phyloP scores from a whole-genome alignment of 163 green algal genomes.

The Coccomyxa subellipsoidea region DNA sequence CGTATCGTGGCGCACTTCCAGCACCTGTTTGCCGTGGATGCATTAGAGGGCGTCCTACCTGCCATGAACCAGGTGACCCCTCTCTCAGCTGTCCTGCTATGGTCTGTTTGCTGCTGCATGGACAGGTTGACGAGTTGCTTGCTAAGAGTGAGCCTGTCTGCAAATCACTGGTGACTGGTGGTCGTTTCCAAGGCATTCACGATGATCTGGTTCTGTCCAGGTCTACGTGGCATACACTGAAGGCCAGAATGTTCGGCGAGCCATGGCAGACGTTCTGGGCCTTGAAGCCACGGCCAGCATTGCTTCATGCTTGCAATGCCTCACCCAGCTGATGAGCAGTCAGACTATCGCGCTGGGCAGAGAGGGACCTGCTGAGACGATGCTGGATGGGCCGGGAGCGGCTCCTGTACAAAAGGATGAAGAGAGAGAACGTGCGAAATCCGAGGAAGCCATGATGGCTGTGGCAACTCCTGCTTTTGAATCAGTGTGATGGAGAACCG shows the following conservation, averaged over 20 bases:
- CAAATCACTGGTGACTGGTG: too few species aligned
- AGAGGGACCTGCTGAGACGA: neutral
- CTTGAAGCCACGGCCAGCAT: constrained; percentile 39
- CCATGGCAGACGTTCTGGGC: constrained; percentile 43
- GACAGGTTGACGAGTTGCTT: too few species aligned
- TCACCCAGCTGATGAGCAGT: constrained; percentile 6
- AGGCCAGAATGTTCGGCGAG: constrained; percentile 51
- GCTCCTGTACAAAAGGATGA: neutral
- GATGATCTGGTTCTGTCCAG: constrained; percentile 13
- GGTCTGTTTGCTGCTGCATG: too few species aligned
- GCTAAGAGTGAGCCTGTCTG: too few species aligned
- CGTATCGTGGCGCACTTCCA: constrained; percentile 60
- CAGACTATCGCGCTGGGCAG: neutral
- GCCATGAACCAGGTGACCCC: constrained; percentile 52
- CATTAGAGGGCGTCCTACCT: constrained; percentile 52
- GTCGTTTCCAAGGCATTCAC: too few species aligned
- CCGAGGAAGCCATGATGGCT: too few species aligned
- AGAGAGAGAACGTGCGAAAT: too few species aligned
- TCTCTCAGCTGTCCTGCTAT: neutral
- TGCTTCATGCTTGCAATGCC: constrained; percentile 34
- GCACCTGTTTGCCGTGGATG: constrained; percentile 55
- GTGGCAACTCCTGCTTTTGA: too few species aligned
- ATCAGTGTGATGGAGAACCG: too few species aligned
- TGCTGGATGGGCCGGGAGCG: neutral
- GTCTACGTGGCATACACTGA: constrained; percentile 61